Base-by-base conservation (phyloP, 1,139 yeast genomes). In the Torulaspora pretoriensis region DNA sequence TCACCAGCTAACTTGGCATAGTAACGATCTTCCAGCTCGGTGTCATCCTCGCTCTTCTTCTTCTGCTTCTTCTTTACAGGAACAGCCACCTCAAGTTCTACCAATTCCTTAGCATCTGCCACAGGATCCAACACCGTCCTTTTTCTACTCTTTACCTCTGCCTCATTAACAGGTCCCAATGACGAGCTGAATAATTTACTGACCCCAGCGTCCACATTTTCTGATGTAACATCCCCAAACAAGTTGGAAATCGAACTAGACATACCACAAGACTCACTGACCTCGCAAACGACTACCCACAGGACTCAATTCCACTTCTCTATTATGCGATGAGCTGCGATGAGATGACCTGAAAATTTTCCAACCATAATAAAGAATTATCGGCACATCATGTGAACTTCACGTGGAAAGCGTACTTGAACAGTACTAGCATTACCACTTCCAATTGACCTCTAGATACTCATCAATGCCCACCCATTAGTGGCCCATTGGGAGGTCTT, bases 1-100 rank as follows among this genome's bases (percentile, higher is more conserved):
- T 57, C 57, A 35, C 56, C 60, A 42, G 72, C 59, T 17, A 74
- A 60, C 50, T 73, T 73, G 31, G 70, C 64, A 52, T 64, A 74
- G 57, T 77, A 77, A 41, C 67, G 63, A 10, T 72, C 68, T 60
- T 77, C 82, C 50, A 77, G 66, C 47, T 73, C 75, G 34, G 71
- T 74, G 43, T 73, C 67, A 28, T 67, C 73, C 12, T 71, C 76
- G 3, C 53, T 48, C 35, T 52, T 49, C 40, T 53, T 56, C 46
- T 57, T 56, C 48, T 61, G 64, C 49, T 55, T 58, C 35, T 50
- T 58, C 43, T 48, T 53, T 42, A 26, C 37, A 49, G 48, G 58
- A 42, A 31, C 43, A 29, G 28, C 26, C 27, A 39, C 48, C 23
- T 35, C 43, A 16, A 22, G 27, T 22, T 23, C 16, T 22, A 32